Base-by-base conservation (phyloP, 129 eudicot genomes). In the Flaveria ramosissima region DNA sequence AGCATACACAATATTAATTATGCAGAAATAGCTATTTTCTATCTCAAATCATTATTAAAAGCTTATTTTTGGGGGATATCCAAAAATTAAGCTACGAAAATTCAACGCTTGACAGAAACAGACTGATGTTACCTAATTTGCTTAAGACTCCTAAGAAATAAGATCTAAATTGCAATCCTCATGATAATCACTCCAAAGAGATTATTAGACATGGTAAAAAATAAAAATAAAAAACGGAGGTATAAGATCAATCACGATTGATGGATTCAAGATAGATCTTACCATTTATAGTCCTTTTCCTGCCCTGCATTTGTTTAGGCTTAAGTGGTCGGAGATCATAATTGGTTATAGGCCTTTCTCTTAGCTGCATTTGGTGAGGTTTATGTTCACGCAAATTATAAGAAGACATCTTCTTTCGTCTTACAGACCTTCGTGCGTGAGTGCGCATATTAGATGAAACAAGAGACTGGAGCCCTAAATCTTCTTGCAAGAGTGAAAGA, bases 261-360 rank as follows among this genome's bases (percentile, higher is more conserved):
- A 36, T 36, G 41, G 41, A 36, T 36, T 5, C 41, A 36, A 36
- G 7, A 36, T 36, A 36, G 24, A 56, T 36, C 20, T 17, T 72
- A 72, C 77, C 77, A 56, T 56, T 19, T 72, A 48, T 39, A 36
- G 53, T 56, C 66, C 52, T 19, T 32, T 17, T 55, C 19, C 24
- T 41, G 66, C 20, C 20, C 32, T 43, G 32, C 13, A 7, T 6
- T 72, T 39, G 26, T 39, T 55, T 52, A 71, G 64, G 64, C 19
- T 71, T 10, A 17, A 48, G 27, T 15, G 17, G 0, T 13, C 65
- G 32, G 41, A 70, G 9, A 26, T 3, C 15, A 16, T 70, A 70
- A 51, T 3, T 43, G 23, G 1, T 12, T 56, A 27, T 55, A 30
- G 65, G 11, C 64, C 48, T n/a, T 51, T 16, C 53, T 26, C 21